Evolutionary conservation across 140 eudicot genomes (phyloP), one percentile per base, ranked within the genome.

Genomic region (Senecio squalidus): DNA sequence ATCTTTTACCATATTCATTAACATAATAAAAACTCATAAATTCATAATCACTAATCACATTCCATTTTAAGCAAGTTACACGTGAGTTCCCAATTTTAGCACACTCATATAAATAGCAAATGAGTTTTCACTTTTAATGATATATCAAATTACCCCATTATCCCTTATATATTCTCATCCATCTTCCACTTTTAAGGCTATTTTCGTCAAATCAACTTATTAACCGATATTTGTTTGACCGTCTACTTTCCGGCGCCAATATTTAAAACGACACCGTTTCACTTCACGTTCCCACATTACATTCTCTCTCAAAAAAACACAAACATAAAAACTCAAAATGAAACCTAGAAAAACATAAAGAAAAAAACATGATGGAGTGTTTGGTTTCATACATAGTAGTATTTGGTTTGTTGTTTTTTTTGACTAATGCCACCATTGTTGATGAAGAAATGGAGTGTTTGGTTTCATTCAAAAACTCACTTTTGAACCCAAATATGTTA

Each of bases 391-490:
- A 47, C 24, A 31, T 23, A 23, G 6, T 7, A 33, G 23, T 16
- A 44, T 48, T 17, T 52, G 47, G 38, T 48, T 58, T 57, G 14
- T 61, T 51, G 33, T 16, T 55, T 44, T 16, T 60, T 15, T 21
- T 67, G 47, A 20, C 15, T 1, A 62, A 54, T 68, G 28, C 63
- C 44, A 22, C 53, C 52, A 62, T 74, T 62, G 55, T n/a, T 48
- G 71, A 62, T 29, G 46, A 68, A 33, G 85, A 88, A 29, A 55
- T 21, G 22, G 73, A 65, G 5, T 47, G n/a, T 8, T 58, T 88
- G 69, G 28, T 81, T 17, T 74, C 77, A 9, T 81, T 88, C 85
- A 81, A 76, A 62, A 48, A 66, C 68, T 76, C 90, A 2, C 73
- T 88, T 26, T 49, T 71, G 39, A 65, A 83, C 74, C 78, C 94